Percentiles rank a stretch among this genome's conserved stretches.
Conservation (phyloP, 106 monocot genomes). For the Agapanthus africanus region DNA sequence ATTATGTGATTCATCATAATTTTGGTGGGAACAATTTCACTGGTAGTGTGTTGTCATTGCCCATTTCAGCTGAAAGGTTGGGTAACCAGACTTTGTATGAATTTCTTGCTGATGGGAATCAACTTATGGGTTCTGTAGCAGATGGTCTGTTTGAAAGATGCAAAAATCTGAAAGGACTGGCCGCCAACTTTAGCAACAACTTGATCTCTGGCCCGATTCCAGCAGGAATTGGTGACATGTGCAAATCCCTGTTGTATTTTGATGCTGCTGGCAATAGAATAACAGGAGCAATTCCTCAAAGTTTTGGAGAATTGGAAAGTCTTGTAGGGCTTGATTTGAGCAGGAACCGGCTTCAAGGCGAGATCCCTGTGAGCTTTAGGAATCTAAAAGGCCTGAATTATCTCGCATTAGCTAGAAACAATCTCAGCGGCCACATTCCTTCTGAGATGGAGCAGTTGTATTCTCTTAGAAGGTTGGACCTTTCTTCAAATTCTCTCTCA, state of each 20-base stretch:
- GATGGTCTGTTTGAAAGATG: constrained; percentile 51
- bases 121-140: constrained; percentile 32
- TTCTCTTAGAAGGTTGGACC: constrained; percentile 55
- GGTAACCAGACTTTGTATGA: constrained; percentile 38
- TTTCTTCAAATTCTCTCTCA: constrained; percentile 68
- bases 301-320: constrained; percentile 36
- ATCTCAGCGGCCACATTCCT: constrained; percentile 67
- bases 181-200: constrained; percentile 63
- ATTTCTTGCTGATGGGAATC: constrained; percentile 60
- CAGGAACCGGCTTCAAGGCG: constrained; percentile 47
- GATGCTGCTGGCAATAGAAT: constrained; percentile 54
- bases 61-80: constrained; percentile 31
- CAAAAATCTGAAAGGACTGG: constrained; percentile 42
- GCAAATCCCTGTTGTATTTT: constrained; percentile 45
- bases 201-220: constrained; percentile 55
- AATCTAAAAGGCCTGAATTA: constrained; percentile 36
- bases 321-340: constrained; percentile 66
- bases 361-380: constrained; percentile 42
- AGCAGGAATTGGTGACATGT: constrained; percentile 35
- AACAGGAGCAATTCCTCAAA: constrained; percentile 49
- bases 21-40: constrained; percentile 74
- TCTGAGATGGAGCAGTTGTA: constrained; percentile 34
- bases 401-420: constrained; percentile 58
- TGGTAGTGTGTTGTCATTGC: constrained; percentile 47
- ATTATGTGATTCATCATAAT: constrained; percentile 44